Conservation (phyloP, 176 grass and related monocot species). For the Hordeum marinum region DNA sequence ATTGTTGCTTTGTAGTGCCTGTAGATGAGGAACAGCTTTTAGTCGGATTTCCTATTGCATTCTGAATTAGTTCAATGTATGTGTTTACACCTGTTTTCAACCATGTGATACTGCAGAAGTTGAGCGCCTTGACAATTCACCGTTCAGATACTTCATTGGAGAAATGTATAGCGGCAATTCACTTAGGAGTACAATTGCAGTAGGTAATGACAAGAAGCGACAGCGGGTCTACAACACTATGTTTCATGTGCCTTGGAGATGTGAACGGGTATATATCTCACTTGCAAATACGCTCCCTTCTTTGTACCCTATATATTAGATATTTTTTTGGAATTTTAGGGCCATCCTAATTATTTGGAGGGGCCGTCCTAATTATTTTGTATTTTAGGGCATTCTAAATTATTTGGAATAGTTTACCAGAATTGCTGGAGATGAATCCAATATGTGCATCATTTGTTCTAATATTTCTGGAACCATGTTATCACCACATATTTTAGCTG, state of each 20-base stretch:
- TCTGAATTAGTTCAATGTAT: not conserved
- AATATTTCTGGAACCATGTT: conserved; percentile 13
- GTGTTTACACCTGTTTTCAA: conserved; percentile 6
- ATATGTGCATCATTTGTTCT: not conserved
- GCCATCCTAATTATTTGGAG: not conserved
- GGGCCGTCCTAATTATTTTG: no score
- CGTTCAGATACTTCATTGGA: conserved; percentile 84
- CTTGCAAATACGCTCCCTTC: conserved; percentile 10
- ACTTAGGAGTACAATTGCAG: conserved; percentile 93
- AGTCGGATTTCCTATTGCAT: not conserved
- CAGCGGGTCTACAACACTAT: conserved; percentile 94
- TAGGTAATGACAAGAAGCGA: conserved; percentile 95
- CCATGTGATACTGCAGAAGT: conserved; percentile 43
- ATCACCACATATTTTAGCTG: not conserved
- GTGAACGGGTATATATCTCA: conserved; percentile 74
- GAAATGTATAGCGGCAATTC: conserved; percentile 87
- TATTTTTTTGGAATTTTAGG: conserved; percentile 16
- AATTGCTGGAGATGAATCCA: not conserved
- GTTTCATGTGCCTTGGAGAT: conserved; percentile 99
- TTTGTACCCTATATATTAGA: not conserved
- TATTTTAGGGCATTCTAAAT: not conserved
- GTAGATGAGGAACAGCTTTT: conserved; percentile 17
- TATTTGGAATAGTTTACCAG: conserved; percentile 11
- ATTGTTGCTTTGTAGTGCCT: not conserved
- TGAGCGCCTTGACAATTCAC: conserved; percentile 55